Evolutionary conservation across 257 asterid species (phyloP).

Genomic region (Primulina eburnea): DNA sequence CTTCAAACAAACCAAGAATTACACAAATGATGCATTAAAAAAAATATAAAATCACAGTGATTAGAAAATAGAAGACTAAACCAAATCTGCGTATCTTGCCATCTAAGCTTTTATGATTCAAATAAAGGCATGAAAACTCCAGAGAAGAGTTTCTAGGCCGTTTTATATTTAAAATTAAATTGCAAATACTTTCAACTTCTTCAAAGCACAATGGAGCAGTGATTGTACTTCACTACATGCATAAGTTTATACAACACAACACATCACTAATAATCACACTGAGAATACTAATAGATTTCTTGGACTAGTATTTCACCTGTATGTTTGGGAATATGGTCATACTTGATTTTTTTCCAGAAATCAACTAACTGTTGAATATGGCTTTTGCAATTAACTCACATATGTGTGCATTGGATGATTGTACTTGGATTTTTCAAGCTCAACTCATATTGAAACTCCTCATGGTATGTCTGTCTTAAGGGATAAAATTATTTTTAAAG

Average conservation of each 20-base stretch:
- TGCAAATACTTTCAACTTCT: neutral
- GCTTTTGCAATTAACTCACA: too few species aligned
- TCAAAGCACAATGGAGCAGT: neutral
- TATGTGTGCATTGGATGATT: too few species aligned
- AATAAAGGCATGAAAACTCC: conserved; percentile 8
- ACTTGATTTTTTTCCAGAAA: too few species aligned
- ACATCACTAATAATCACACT: neutral
- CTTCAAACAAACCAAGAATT: conserved; percentile 37
- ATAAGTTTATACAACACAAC: neutral
- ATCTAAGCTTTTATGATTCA: conserved; percentile 4
- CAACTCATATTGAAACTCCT: neutral
- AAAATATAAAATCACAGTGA: neutral
- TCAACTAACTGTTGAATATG: too few species aligned
- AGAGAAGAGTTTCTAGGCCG: neutral
- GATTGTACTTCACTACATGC: neutral
- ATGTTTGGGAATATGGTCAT: too few species aligned
- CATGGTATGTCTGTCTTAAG: neutral
- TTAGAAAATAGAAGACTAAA: neutral
- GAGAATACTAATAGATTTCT: neutral
- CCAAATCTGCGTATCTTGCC: neutral
- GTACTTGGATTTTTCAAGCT: neutral
- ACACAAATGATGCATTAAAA: conserved; percentile 11
- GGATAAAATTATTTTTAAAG: neutral
- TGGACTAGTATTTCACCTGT: too few species aligned
- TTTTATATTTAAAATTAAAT: neutral